Evolutionary conservation across 2,329 filamentous ascomycete genomes (phyloP).

Genomic region (Akanthomyces dipterigenus): DNA sequence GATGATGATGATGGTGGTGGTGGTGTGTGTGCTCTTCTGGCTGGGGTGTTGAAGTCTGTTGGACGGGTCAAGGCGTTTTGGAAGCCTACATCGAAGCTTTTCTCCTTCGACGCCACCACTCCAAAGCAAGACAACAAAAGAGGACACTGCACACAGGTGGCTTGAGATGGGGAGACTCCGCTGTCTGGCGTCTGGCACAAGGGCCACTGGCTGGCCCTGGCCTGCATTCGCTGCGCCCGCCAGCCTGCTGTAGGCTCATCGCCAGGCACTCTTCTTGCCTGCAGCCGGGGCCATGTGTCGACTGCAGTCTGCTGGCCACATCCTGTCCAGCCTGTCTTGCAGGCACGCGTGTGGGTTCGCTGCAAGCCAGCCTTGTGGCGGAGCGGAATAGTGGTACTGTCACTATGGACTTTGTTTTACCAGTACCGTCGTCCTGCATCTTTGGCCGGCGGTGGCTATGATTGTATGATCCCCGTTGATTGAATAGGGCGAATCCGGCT

Average conservation of each 20-base stretch:
- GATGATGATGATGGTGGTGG: not conserved
- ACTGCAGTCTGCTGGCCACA: not conserved
- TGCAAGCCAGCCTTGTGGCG: slow-evolving; percentile 6
- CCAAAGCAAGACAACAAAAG: not conserved
- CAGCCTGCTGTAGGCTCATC: not conserved
- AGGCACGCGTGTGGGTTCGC: not conserved
- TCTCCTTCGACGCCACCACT: not conserved
- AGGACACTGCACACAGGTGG: slow-evolving; percentile 3
- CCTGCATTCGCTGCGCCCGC: not conserved
- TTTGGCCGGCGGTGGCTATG: slow-evolving; percentile 2
- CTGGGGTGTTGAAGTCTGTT: not conserved
- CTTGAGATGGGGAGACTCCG: not conserved
- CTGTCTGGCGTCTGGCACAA: not conserved
- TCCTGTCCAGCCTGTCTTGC: not conserved
- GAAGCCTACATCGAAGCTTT: slow-evolving; percentile 12
- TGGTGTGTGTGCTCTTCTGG: not conserved
- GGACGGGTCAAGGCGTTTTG: not conserved
- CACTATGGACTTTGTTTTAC: not conserved
- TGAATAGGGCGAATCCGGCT: not conserved
- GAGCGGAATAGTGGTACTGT: slow-evolving; percentile 2
- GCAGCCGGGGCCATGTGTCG: not conserved
- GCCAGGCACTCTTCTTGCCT: slow-evolving; percentile 9
- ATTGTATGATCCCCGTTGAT: not conserved
- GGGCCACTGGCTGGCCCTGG: not conserved
- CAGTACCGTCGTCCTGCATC: not conserved